These are phyloP conservation scores for Fusarium cyanostomum DNA, from an alignment of 2,329 filamentous ascomycete genomes.

Conservation along the genomic window DNA sequence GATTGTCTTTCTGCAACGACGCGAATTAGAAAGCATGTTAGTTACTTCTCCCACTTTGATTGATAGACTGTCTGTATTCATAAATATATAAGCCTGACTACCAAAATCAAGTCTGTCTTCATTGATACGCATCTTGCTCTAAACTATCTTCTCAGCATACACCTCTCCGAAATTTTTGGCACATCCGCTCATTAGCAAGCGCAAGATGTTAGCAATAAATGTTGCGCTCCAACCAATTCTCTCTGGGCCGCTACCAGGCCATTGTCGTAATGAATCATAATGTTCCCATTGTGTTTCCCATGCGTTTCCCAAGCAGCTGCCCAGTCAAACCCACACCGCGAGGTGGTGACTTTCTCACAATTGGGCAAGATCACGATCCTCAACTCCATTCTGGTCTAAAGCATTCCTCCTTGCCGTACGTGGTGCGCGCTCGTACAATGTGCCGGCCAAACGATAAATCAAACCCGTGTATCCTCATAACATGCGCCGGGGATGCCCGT, in stretches of 20 bases:
- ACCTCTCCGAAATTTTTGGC: not conserved
- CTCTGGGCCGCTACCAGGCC: not conserved
- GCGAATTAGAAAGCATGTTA: not conserved
- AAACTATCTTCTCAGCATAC: not conserved
- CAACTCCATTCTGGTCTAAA: constrained; percentile 11
- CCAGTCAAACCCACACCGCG: constrained; percentile 1
- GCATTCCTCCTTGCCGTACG: not conserved
- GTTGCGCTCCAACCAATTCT: not conserved
- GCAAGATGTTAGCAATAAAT: not conserved
- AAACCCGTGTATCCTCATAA: not conserved
- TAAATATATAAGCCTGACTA: not conserved
- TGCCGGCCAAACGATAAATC: not conserved
- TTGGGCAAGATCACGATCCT: not conserved
- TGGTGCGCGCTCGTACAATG: not conserved
- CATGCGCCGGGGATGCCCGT: not conserved
- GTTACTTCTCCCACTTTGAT: not conserved
- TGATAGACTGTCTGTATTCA: too few relatives aligned
- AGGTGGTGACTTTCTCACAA: not conserved
- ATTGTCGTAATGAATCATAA: constrained; percentile 2
- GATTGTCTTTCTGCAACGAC: not conserved
- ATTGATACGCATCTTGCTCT: not conserved
- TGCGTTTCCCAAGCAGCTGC: not conserved
- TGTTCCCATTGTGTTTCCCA: not conserved
- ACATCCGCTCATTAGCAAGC: not conserved
- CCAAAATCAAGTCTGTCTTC: not conserved